These are phyloP conservation scores for Pseudomonodictys pantanalensis DNA, from an alignment of 495 filamentous ascomycete species.

Conservation along the genomic window DNA sequence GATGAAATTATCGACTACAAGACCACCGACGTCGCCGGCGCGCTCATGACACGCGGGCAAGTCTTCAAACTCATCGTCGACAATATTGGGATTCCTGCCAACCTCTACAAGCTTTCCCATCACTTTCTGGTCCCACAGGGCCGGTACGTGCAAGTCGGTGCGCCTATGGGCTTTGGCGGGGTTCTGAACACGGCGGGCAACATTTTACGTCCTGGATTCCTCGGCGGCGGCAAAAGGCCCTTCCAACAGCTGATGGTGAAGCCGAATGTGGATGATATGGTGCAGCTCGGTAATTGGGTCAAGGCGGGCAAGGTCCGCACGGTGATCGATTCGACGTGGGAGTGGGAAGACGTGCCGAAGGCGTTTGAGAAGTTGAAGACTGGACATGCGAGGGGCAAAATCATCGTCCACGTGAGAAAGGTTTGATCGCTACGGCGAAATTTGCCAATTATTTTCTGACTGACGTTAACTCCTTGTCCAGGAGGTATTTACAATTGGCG, in stretches of 20 bases:
- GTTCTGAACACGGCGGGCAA: slow-evolving; percentile 34
- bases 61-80: slow-evolving; percentile 61
- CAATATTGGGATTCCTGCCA: slow-evolving; percentile 53
- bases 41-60: slow-evolving; percentile 49
- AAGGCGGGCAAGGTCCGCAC: slow-evolving; percentile 59
- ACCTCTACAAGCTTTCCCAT: slow-evolving; percentile 56
- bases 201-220: slow-evolving; percentile 50
- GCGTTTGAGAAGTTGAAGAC: slow-evolving; percentile 64
- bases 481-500: not conserved
- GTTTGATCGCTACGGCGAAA: slow-evolving; percentile 1
- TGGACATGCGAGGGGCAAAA: slow-evolving; percentile 64
- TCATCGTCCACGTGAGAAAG: slow-evolving; percentile 57
- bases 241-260: slow-evolving; percentile 48
- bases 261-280: slow-evolving; percentile 48
- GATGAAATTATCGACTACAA: slow-evolving; percentile 71
- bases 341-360: slow-evolving; percentile 59
- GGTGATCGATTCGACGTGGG: slow-evolving; percentile 58
- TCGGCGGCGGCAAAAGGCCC: slow-evolving; percentile 64
- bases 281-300: slow-evolving; percentile 58
- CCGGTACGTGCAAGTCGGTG: slow-evolving; percentile 55
- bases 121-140: slow-evolving; percentile 54
- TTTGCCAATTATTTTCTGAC: not conserved
- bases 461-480: not conserved
- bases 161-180: not conserved
- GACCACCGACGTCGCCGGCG: slow-evolving; percentile 48